Evolutionary conservation across 805 yeast species (phyloP).

Genomic region (Tetrapisispora pingtungensis): DNA sequence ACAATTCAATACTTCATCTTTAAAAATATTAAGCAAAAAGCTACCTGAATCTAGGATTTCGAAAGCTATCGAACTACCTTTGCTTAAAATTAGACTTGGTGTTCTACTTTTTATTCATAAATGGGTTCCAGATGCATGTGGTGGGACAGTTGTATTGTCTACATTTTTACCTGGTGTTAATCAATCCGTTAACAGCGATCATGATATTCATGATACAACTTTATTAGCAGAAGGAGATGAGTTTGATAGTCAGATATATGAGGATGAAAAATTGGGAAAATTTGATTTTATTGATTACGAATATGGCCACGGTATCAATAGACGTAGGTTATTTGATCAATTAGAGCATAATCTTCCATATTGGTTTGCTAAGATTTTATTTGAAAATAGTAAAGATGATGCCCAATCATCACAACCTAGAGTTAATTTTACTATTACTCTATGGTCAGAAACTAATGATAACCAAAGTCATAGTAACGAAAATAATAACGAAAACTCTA

Average conservation of each 20-base stretch:
- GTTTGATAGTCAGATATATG: slow-evolving; percentile 3
- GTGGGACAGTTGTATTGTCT: slow-evolving; percentile 25
- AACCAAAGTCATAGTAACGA: slow-evolving; percentile 2
- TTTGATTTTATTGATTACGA: slow-evolving; percentile 13
- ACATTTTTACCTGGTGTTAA: slow-evolving; percentile 16
- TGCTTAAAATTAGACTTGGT: slow-evolving; percentile 19
- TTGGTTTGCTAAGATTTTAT: slow-evolving; percentile 51
- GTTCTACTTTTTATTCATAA: slow-evolving; percentile 21
- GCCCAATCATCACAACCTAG: slow-evolving; percentile 37
- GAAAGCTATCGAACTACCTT: slow-evolving; percentile 19
- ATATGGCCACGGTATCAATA: slow-evolving; percentile 9
- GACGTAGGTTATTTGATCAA: slow-evolving; percentile 19
- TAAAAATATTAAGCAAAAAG: slow-evolving; percentile 19
- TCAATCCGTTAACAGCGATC: background rate
- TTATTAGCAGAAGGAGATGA: slow-evolving; percentile 7
- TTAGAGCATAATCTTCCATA: slow-evolving; percentile 45
- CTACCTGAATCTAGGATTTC: slow-evolving; percentile 20
- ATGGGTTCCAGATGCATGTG: slow-evolving; percentile 25
- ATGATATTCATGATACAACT: slow-evolving; percentile 1
- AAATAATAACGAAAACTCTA: slow-evolving; percentile 1
- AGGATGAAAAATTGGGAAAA: slow-evolving; percentile 8
- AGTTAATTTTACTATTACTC: slow-evolving; percentile 44
- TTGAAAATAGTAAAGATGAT: slow-evolving; percentile 34
- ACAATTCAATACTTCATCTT: slow-evolving; percentile 17
- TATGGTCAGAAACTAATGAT: slow-evolving; percentile 19